Evolutionary conservation across 106 monocot genomes (phyloP).

Genomic region (Allium cepa): DNA sequence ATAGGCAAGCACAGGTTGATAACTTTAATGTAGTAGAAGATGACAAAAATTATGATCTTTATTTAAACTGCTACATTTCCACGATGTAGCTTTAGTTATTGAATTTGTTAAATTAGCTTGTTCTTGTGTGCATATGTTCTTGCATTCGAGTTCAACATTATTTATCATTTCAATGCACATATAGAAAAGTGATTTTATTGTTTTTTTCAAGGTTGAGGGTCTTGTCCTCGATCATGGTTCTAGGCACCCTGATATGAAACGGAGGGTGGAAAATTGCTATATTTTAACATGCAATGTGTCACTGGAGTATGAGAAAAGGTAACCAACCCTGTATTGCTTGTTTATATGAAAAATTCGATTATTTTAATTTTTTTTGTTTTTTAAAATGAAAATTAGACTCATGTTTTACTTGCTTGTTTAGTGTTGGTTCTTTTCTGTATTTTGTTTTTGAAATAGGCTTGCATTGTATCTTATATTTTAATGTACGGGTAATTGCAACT

Average conservation of each 20-base stretch:
- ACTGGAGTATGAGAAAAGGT: constrained; percentile 98
- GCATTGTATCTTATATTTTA: no score
- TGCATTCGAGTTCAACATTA: background rate
- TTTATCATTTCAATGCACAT: background rate
- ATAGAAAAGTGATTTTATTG: background rate
- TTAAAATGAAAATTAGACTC: no score
- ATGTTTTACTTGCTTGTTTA: no score
- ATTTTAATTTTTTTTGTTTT: no score
- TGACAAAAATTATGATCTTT: no score
- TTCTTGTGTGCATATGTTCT: background rate
- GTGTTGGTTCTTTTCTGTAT: no score
- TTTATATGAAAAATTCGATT: no score
- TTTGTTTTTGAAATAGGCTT: no score
- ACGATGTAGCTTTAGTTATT: background rate
- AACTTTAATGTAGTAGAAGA: no score
- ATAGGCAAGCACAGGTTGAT: no score
- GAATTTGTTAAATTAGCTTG: background rate
- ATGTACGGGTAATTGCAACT: no score
- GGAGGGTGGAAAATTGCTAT: constrained; percentile 89
- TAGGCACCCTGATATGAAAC: constrained; percentile 97
- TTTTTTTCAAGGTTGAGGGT: constrained; percentile 63
- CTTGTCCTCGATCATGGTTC: constrained; percentile 99
- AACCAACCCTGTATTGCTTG: background rate
- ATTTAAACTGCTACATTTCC: no score
- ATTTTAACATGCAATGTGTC: constrained; percentile 96